Base-by-base conservation (phyloP, 805 yeast species). In the Cyberlindnera euphorbiae region DNA sequence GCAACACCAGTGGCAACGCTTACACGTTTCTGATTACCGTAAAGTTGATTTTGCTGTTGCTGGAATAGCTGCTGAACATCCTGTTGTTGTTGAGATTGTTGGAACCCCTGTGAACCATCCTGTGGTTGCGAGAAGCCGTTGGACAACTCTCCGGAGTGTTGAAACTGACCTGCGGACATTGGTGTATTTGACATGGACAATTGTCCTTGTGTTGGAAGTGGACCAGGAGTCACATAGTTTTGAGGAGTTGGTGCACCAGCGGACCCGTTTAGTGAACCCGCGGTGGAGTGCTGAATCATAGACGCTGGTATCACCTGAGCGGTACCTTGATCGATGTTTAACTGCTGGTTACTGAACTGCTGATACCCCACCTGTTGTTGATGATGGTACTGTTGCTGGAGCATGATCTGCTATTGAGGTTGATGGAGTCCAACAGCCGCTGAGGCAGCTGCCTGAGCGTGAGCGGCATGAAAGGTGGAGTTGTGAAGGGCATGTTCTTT, bases 401-500 rank as follows among this genome's bases (percentile, higher is more conserved):
- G 36, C 23, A 27, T 7, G 17, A 27, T 14, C 36, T 27, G 36
- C 24, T 35, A 33, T n/a, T 30, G 35, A 16, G 31, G 26, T 14
- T 31, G 35, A 17, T 33, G 40, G 17, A 34, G 34, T 4, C 36
- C 39, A 11, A 32, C 30, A 17, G 39, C 36, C 8, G 39, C 37
- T 6, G 34, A 26, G 3, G 39, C 39, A 12, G 35, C 37, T n/a
- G 40, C 41, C 17, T 39, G 44, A 8, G 41, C 38, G 35, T 67
- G 59, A 0, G 75, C 72, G 45, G 71, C 67, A 23, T 65, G 63
- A 33, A 62, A 56, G 2, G 67, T 65, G 22, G 67, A 55, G 39
- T 68, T 69, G 44, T 67, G 67, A 41, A 67, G 51, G 7, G 70
- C 70, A 36, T 72, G 77, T 38, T 74, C 79, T 53, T 77, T 82